These are phyloP conservation scores for Scenedesmus sp. DNA, from an alignment of 163 green algal species.

Conservation along the genomic window DNA sequence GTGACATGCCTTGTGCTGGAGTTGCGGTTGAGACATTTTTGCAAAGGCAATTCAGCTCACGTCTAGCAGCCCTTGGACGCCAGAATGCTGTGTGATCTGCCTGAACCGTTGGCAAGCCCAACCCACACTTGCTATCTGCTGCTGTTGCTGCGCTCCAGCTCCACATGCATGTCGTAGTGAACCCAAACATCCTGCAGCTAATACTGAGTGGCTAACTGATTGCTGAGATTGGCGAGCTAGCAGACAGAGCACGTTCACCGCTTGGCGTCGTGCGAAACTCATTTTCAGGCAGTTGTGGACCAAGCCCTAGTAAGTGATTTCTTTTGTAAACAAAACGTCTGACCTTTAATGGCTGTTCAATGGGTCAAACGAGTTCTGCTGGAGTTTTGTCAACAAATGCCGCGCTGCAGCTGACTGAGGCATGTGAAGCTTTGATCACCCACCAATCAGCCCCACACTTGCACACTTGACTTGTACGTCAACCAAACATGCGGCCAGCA, in stretches of 20 bases:
- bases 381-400: too few relatives aligned
- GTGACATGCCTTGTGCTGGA: not conserved
- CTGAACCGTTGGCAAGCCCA: not conserved
- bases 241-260: not conserved
- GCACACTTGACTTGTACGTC: too few relatives aligned
- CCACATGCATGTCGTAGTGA: slow-evolving; percentile 1
- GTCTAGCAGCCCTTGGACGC: slow-evolving; percentile 31
- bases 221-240: not conserved
- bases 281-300: slow-evolving; percentile 10
- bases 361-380: too few relatives aligned
- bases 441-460: too few relatives aligned
- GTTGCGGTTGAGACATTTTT: not conserved
- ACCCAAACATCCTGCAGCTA: not conserved
- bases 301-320: not conserved
- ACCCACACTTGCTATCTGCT: not conserved
- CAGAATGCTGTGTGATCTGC: not conserved
- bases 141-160: not conserved
- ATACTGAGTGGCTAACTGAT: not conserved
- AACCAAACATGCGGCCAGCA: not conserved
- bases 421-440: too few relatives aligned
- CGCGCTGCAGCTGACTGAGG: too few relatives aligned
- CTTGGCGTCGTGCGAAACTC: slow-evolving; percentile 21
- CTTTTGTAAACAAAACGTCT: not conserved
- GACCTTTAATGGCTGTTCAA: too few relatives aligned
- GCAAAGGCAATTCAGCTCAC: not conserved